Evolutionary conservation across 2,329 filamentous ascomycete species (phyloP), one percentile per base, ranked within the genome.

Genomic region (Apiospora saccharicola): DNA sequence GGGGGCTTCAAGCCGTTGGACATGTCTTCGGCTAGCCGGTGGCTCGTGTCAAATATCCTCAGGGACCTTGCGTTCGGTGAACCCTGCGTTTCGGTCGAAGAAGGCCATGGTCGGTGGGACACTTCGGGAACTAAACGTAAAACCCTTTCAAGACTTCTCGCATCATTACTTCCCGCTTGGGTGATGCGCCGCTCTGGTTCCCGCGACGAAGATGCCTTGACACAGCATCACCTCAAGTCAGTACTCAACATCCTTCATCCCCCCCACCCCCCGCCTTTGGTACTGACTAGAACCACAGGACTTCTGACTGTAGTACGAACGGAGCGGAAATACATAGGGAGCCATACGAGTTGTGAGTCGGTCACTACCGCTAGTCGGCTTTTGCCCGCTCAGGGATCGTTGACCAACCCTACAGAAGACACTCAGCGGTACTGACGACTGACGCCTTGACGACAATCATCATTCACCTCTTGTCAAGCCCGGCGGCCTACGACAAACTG

Each of bases 391-490:
- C 3, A 5, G 22, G 13, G 41, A 37, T 49, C 4, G 19, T 24
- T 71, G 12, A 71, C 57, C 24, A 46, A 4, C 19, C 16, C 44
- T 74, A 46, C 43, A 77, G 78, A 70, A 81, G 86, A 5, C 86
- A 86, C 3, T 87, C 87, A 4, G 85, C 85, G 1, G 87, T 89
- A 72, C 86, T 85, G 14, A 87, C 86, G 0, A 84, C 87, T 0
- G 85, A 83, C 0, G 82, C 83, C 4, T 81, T 89, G 4, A 83
- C 87, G 1, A 80, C 84, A 70, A 86, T 83, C 5, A 68, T 89
- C 53, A 81, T 88, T 24, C 83, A 85, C 76, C 78, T 89, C 71
- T 81, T 83, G 26, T 85, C 82, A 12, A 84, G 82, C 43, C 86
- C 86, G 0, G 22, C 53, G 3, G 71, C 72, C 19, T 77, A 77